Percentiles rank a stretch among this genome's conserved stretches.
These are phyloP conservation scores for Aristolochia fimbriata DNA, from an alignment of 164 flowering plant species.

Conservation along the genomic window DNA sequence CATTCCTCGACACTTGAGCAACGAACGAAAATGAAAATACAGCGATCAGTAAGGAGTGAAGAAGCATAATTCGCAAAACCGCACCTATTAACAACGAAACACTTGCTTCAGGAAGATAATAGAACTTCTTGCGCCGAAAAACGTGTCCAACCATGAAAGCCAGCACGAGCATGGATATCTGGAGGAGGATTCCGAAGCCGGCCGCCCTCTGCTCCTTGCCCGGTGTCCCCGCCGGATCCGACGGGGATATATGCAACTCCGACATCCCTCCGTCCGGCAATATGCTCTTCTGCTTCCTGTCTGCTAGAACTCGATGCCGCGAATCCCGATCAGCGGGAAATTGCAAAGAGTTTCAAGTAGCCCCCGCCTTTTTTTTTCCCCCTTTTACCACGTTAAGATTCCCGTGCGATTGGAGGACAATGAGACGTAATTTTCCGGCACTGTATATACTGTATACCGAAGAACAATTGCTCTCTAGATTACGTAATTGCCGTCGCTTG, in stretches of 20 bases:
- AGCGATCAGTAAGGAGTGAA: not conserved
- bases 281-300: too few species aligned
- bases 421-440: not conserved
- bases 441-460: not conserved
- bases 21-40: not conserved
- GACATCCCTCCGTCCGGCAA: slow-evolving; percentile 9
- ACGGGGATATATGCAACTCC: slow-evolving; percentile 37
- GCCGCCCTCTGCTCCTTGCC: slow-evolving; percentile 96
- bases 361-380: not conserved
- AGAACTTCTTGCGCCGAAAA: slow-evolving; percentile 80
- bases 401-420: not conserved
- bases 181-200: slow-evolving; percentile 92
- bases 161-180: slow-evolving; percentile 98
- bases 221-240: slow-evolving; percentile 33
- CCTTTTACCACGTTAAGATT: not conserved
- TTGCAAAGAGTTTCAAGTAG: not conserved
- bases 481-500: too few species aligned
- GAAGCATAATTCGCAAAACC: not conserved
- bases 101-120: slow-evolving; percentile 95
- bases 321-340: not conserved
- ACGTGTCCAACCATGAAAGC: slow-evolving; percentile 96
- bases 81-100: slow-evolving; percentile 95
- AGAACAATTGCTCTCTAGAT: not conserved
- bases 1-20: not conserved
- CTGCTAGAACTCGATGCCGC: not conserved